These are phyloP conservation scores for Alternaria metachromatica DNA, from an alignment of 2,329 filamentous ascomycete genomes.

Conservation along the genomic window DNA sequence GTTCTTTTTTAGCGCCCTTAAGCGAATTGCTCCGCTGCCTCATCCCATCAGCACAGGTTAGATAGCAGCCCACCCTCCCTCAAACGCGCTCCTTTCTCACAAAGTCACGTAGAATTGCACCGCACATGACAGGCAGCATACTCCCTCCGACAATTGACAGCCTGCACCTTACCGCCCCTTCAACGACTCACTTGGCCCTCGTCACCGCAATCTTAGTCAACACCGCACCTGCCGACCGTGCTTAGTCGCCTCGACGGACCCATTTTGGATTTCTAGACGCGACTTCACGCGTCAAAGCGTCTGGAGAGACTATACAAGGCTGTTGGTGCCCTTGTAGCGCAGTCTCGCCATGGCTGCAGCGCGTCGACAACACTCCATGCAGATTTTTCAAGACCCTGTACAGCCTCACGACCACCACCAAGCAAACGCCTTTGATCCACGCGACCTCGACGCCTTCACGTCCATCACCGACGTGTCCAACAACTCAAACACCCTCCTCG, in stretches of 20 bases:
- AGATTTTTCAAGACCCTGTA: conserved; percentile 65
- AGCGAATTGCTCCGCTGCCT: conserved; percentile 43
- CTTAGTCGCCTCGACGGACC: conserved; percentile 27
- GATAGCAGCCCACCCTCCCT: conserved; percentile 32
- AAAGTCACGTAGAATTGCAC: conserved; percentile 18
- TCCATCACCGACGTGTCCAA: conserved; percentile 55
- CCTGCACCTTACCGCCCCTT: conserved; percentile 18
- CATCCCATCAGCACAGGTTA: conserved; percentile 38
- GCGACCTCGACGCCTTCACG: conserved; percentile 56
- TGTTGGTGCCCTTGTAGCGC: conserved; percentile 32
- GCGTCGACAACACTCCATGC: conserved; percentile 62
- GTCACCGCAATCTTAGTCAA: conserved; percentile 46
- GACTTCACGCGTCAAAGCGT: conserved; percentile 51
- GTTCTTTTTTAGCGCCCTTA: conserved; percentile 42
- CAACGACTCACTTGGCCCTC: conserved; percentile 26
- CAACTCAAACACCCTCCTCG: conserved; percentile 70
- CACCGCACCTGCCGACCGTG: conserved; percentile 33
- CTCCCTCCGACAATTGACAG: conserved; percentile 26
- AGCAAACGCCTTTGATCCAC: conserved; percentile 58
- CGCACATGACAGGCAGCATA: conserved; percentile 23
- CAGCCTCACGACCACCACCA: conserved; percentile 51
- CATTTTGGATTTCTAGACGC: conserved; percentile 41
- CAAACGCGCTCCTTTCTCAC: conserved; percentile 32
- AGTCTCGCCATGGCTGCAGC: conserved; percentile 59
- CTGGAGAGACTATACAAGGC: conserved; percentile 37